Evolutionary conservation across 768 basidiomycete genomes (phyloP).

Genomic region (Lentinus brumalis): DNA sequence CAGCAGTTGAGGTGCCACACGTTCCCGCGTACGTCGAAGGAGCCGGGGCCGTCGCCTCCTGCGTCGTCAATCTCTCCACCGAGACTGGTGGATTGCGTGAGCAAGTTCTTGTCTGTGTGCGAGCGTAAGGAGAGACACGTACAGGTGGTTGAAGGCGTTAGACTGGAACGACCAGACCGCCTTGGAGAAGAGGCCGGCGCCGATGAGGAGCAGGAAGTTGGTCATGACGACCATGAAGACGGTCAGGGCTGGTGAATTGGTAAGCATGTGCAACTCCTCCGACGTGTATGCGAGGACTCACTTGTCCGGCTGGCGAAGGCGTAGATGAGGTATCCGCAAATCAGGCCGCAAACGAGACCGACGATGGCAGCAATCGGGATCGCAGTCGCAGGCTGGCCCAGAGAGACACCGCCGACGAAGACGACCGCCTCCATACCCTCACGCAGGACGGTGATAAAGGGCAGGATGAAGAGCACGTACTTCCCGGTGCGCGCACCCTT

Average conservation of each 20-base stretch:
- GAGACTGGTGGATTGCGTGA: conserved; percentile 37
- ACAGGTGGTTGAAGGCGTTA: conserved; percentile 62
- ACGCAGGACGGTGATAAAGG: conserved; percentile 88
- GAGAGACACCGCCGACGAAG: conserved; percentile 92
- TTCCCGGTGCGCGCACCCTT: conserved; percentile 57
- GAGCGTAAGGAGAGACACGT: conserved; percentile 13
- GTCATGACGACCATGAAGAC: conserved; percentile 93
- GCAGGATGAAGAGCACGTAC: conserved; percentile 89
- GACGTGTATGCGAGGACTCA: conserved; percentile 33
- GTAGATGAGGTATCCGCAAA: conserved; percentile 79
- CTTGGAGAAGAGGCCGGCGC: conserved; percentile 89
- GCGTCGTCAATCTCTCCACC: conserved; percentile 74
- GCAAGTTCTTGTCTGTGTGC: neutral
- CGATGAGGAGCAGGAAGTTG: conserved; percentile 89
- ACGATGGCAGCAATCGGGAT: conserved; percentile 91
- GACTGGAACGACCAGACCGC: conserved; percentile 72
- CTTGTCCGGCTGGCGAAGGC: conserved; percentile 74
- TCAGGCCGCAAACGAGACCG: conserved; percentile 76
- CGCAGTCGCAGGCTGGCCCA: conserved; percentile 76
- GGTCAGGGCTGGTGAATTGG: conserved; percentile 54
- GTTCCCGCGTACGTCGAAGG: conserved; percentile 76
- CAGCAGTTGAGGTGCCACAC: conserved; percentile 91
- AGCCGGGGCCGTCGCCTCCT: conserved; percentile 78
- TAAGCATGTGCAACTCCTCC: neutral
- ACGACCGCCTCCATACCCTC: conserved; percentile 93